phyloP scores from a whole-genome alignment of 202 grass and related monocot genomes.

The Bolboschoenoplectus hybrid region DNA sequence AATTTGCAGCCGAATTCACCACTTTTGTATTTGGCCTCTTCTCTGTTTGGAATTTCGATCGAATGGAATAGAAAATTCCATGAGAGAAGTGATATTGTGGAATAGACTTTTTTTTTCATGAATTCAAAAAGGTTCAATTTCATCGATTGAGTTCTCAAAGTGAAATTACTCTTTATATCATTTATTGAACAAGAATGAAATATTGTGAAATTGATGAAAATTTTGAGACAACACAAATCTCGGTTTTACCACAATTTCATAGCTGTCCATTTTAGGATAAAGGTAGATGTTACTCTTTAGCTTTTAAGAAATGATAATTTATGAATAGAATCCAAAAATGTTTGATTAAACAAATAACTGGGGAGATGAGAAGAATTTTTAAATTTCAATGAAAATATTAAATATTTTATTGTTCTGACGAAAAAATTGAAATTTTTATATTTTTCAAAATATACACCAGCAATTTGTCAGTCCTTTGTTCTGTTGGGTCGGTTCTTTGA shows the following conservation, averaged over 20 bases:
- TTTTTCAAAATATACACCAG: too few relatives aligned
- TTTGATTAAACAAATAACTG: not conserved
- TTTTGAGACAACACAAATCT: too few relatives aligned
- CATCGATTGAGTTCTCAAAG: not conserved
- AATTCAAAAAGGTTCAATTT: not conserved
- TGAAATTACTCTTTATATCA: too few relatives aligned
- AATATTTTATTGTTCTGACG: not conserved
- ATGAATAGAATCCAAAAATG: not conserved
- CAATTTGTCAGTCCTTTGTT: too few relatives aligned
- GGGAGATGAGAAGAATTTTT: not conserved
- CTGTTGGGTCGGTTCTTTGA: not conserved
- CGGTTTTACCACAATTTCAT: too few relatives aligned
- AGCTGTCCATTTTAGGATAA: not conserved
- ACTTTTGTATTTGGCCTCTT: too few relatives aligned
- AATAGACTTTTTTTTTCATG: not conserved
- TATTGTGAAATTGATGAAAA: not conserved
- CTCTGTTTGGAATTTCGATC: not conserved
- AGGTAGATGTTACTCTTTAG: not conserved
- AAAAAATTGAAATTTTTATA: not conserved
- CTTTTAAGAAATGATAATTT: not conserved
- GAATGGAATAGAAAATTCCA: not conserved
- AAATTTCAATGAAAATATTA: not conserved
- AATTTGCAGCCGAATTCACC: not conserved
- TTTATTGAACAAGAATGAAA: not conserved
- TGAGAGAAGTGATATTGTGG: not conserved